Base-by-base conservation (phyloP, 164 flowering plant species). In the Malania oleifera region DNA sequence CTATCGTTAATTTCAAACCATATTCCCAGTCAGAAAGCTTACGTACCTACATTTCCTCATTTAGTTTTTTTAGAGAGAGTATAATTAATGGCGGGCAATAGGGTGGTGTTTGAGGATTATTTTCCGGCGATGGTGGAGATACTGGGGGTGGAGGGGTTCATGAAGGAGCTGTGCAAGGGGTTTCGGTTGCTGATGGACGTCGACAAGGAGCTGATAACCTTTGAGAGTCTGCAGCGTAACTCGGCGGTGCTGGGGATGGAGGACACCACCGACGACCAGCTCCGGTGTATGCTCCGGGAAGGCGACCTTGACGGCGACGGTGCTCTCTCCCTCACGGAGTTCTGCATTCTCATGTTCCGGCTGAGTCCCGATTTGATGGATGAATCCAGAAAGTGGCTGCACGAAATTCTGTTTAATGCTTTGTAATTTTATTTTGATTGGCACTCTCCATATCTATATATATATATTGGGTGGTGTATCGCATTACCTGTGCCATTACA, bases 241-340 rank as follows among this genome's bases (percentile, higher is more conserved):
- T 55, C 75, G 1, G 62, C 58, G 8, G 11, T 18, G 25, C 24
- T 48, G 25, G 52, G 43, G 19, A 35, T 74, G 49, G 43, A 69
- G 13, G 71, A 65, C 0, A 37, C 72, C 52, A 57, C 55, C 17
- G 76, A 75, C 34, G 84, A 81, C 0, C 82, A 83, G 26, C n/a
- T 80, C 10, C 28, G 20, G 67, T 26, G 73, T n/a, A 80, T 83
- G 88, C n/a, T 83, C 25, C 67, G 62, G 39, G 85, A 80, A 75
- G 88, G 85, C 3, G 88, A 83, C 52, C 51, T 71, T 51, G 77
- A 82, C 47, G 80, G 83, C 1, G 87, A 82, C 72, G 85, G 83
- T 0, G 67, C 64, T 37, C 52, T 82, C 62, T 66, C 71, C 60
- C 76, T 78, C 66, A 76, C 66, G 77, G 87, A 83, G 67, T 83